Percentiles rank a stretch among this genome's conserved stretches.
Conservation (phyloP, 1,139 yeast genomes). For the Nadsonia starkeyi-henricii region DNA sequence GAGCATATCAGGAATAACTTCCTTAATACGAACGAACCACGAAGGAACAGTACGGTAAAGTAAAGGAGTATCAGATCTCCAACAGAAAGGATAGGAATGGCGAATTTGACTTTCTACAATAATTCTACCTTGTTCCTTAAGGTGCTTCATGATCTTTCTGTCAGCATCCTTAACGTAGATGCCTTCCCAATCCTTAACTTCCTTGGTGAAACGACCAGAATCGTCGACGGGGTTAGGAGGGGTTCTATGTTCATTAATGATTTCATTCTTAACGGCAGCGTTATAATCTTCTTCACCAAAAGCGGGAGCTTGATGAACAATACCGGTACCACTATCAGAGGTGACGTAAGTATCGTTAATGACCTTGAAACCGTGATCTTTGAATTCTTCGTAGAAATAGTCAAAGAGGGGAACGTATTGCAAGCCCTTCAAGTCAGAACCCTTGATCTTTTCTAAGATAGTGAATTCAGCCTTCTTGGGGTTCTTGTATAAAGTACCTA, state of each 20-base stretch:
- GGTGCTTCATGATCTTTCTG: slow-evolving; percentile 68
- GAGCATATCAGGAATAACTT: slow-evolving; percentile 79
- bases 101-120: slow-evolving; percentile 68
- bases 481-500: slow-evolving; percentile 79
- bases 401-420: slow-evolving; percentile 74
- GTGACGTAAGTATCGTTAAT: slow-evolving; percentile 75
- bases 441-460: slow-evolving; percentile 65
- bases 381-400: slow-evolving; percentile 63
- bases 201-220: slow-evolving; percentile 64
- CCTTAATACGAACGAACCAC: slow-evolving; percentile 89
- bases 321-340: slow-evolving; percentile 95
- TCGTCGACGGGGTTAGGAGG: slow-evolving; percentile 96
- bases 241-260: slow-evolving; percentile 48
- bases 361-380: slow-evolving; percentile 69
- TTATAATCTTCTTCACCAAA: slow-evolving; percentile 98
- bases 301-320: slow-evolving; percentile 96
- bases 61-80: slow-evolving; percentile 99
- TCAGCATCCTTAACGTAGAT: slow-evolving; percentile 93
- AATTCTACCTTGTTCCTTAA: slow-evolving; percentile 66
- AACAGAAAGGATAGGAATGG: slow-evolving; percentile 98
- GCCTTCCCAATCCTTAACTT: slow-evolving; percentile 66
- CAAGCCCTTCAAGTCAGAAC: slow-evolving; percentile 64
- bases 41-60: slow-evolving; percentile 94
- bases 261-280: slow-evolving; percentile 62
- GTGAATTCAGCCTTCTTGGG: slow-evolving; percentile 83